phyloP scores from a whole-genome alignment of 2,329 filamentous ascomycete species.

The Aspergillus persii region DNA sequence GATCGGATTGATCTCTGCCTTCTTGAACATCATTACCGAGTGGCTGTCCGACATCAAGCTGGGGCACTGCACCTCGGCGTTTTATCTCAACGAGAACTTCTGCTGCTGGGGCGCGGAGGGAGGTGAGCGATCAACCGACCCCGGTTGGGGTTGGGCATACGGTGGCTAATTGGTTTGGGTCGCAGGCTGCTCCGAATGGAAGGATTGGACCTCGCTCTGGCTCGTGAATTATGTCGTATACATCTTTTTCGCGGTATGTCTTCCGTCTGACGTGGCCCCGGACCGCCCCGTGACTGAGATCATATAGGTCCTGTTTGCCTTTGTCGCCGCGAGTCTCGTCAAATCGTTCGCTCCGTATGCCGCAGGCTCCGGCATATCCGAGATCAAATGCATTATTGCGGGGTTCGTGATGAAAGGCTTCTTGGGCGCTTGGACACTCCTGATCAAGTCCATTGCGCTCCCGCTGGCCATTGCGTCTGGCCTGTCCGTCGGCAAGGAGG shows the following conservation, averaged over 20 bases:
- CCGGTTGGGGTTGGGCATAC: background rate
- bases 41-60: conserved; percentile 95
- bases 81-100: conserved; percentile 96
- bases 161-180: background rate
- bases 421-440: conserved; percentile 81
- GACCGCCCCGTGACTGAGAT: background rate
- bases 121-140: conserved; percentile 48
- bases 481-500: conserved; percentile 93
- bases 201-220: conserved; percentile 76
- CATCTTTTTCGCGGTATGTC: conserved; percentile 72
- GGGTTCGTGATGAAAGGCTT: conserved; percentile 99
- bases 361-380: conserved; percentile 92
- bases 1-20: conserved; percentile 89
- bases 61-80: conserved; percentile 91
- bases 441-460: conserved; percentile 90
- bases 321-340: conserved; percentile 78
- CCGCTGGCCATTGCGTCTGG: conserved; percentile 92
- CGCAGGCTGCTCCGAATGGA: conserved; percentile 80
- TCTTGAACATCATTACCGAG: conserved; percentile 93
- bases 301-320: conserved; percentile 69
- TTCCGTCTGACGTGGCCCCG: background rate
- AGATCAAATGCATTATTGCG: conserved; percentile 99
- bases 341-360: conserved; percentile 93
- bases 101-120: conserved; percentile 96
- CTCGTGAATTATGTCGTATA: conserved; percentile 85